A percentile compares a stretch with the other conserved stretches of the same genome.
phyloP scores from a whole-genome alignment of 108 stramenopile species.

The Fragilaria crotonensis region DNA sequence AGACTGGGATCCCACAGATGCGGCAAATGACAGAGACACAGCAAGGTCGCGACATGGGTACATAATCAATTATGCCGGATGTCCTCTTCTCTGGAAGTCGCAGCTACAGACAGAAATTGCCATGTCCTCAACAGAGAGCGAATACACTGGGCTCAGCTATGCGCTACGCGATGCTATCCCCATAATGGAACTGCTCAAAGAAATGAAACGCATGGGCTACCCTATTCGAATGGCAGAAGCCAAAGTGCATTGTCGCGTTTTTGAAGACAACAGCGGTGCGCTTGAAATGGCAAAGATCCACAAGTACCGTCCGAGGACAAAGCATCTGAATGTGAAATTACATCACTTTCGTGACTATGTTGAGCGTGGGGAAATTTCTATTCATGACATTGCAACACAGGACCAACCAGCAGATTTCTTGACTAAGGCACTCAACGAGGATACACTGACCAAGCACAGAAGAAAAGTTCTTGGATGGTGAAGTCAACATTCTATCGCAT shows the following conservation, averaged over 20 bases:
- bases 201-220: conserved; percentile 15
- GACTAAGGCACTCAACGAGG: conserved; percentile 16
- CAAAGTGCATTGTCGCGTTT: too few species aligned
- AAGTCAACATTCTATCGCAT: too few species aligned
- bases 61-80: too few species aligned
- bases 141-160: too few species aligned
- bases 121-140: conserved; percentile 19
- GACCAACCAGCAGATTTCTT: conserved; percentile 25
- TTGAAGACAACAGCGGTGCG: conserved; percentile 32
- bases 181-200: conserved; percentile 15
- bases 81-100: too few species aligned
- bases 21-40: background rate
- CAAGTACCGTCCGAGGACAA: too few species aligned
- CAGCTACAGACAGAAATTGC: conserved; percentile 21
- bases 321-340: too few species aligned
- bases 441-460: conserved; percentile 10
- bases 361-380: conserved; percentile 1
- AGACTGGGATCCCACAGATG: too few species aligned
- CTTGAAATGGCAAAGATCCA: too few species aligned
- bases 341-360: too few species aligned
- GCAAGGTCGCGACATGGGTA: too few species aligned
- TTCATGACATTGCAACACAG: conserved; percentile 13
- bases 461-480: conserved; percentile 17
- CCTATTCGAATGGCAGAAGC: conserved; percentile 1
- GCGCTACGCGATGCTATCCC: conserved; percentile 18